Evolutionary conservation across 768 basidiomycete genomes (phyloP), one percentile per base, ranked within the genome.

Genomic region (Tricholoma terreum): DNA sequence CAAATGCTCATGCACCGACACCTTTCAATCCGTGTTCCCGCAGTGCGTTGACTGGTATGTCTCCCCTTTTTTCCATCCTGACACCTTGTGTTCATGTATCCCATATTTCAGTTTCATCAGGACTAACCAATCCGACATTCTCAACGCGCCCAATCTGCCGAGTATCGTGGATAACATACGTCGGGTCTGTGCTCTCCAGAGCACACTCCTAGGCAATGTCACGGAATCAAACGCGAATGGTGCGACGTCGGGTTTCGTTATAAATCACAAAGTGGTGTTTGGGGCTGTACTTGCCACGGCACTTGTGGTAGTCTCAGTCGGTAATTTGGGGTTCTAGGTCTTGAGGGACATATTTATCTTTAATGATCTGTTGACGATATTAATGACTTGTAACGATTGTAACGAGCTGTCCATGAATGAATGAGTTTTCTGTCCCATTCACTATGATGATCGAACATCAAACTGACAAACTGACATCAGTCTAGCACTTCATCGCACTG

Each of bases 1-100:
- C 65, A 77, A 81, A 69, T 87, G 86, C 69, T 77, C 84, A 4
- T 89, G 87, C 64, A 73, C 77, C 3, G 74, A 77, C 55, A 74
- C 74, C 0, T 77, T 76, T 61, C 75, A 78, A 60, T 66, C 77
- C 17, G 73, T 67, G 3, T 78, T 80, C 69, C 85, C 85, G 35
- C 84, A 87, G 73, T 89, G 85, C 58, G 83, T 83, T 36, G 85
- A 87, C 64, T 87, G 86, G 84, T 85, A 51, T 40, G 75, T 63
- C 31, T 40, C 24, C 50, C 35, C 50, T 45, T 19, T n/a, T 14
- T 38, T 52, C 14, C 21, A 40, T 51, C 24, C 4, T 45, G 45
- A 30, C 40, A 19, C 24, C 31, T 52, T 36, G 33, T 22, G 35
- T 30, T 43, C 21, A 42, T 55, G 14, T 61, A 22, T 24, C 45